Base-by-base conservation (phyloP, 805 yeast species). In the Cyberlindnera sargentensis region DNA sequence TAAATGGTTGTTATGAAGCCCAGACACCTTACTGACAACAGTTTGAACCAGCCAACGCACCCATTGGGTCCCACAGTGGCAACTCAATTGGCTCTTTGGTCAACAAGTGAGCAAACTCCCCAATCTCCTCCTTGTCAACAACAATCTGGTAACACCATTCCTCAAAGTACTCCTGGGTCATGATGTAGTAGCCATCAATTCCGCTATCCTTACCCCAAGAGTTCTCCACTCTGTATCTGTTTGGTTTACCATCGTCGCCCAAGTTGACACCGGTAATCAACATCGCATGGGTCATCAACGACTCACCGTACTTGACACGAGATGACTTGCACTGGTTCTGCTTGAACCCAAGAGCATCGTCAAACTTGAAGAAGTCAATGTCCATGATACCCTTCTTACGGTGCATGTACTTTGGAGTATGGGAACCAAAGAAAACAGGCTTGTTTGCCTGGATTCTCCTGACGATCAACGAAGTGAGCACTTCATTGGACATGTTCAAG, bases 241-340 rank as follows among this genome's bases (percentile, higher is more conserved):
- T 65, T 26, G 88, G 86, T 47, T 71, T 68, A 6, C 81, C 82
- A 2, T 50, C 46, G 9, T 71, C 77, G 49, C 82, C 88, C 32
- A 87, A 66, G 61, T 86, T 89, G 37, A 84, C 91, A 30, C 80
- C 95, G 9, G 89, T 81, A 56, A 87, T 76, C 24, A 80, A 73
- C 96, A 87, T 87, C 32, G 96, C 96, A 57, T 87, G 96, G 11
- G 95, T 87, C 95, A 87, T 85, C 50, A 78, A 67, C 25, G 89
- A 81, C 50, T 86, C 80, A 45, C 78, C 79, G 50, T 83, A 80
- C 47, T 71, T 65, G 47, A 88, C 79, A 49, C 95, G 70, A 40
- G 87, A 82, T 23, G 78, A 78, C 67, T 88, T 87, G 40, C 61
- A 48, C 54, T 75, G 70, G 41, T 74, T 67, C 55, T 73, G 64